phyloP scores from a whole-genome alignment of 2,329 filamentous ascomycete species.

The Alternaria sp. region DNA sequence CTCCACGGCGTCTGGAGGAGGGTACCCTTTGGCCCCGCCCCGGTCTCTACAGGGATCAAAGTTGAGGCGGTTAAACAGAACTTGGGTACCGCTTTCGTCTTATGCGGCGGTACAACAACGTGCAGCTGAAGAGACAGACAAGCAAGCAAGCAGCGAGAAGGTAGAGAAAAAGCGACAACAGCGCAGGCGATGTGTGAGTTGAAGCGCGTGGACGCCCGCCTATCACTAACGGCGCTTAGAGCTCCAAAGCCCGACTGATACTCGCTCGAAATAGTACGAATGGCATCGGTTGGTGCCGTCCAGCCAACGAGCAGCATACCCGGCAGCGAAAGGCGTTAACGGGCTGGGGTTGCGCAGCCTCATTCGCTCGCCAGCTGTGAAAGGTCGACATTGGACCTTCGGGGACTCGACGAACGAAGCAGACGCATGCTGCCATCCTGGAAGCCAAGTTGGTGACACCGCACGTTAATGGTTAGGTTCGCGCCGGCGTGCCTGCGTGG shows the following conservation, averaged over 20 bases:
- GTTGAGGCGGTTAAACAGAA: slow-evolving; percentile 39
- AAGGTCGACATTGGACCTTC: slow-evolving; percentile 34
- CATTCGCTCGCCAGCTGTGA: slow-evolving; percentile 35
- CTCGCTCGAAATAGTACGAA: slow-evolving; percentile 47
- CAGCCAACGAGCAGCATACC: slow-evolving; percentile 34
- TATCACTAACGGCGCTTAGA: slow-evolving; percentile 50
- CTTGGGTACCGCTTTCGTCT: slow-evolving; percentile 51
- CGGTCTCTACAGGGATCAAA: slow-evolving; percentile 42
- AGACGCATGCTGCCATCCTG: slow-evolving; percentile 35
- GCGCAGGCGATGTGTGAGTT: slow-evolving; percentile 38
- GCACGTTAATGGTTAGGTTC: slow-evolving; percentile 41
- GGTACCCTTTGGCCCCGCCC: slow-evolving; percentile 49
- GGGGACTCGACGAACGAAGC: slow-evolving; percentile 36
- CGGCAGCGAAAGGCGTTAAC: slow-evolving; percentile 43
- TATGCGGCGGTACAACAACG: slow-evolving; percentile 37
- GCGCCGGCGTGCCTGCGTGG: slow-evolving; percentile 47
- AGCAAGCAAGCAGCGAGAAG: slow-evolving; percentile 32
- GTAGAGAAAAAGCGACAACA: slow-evolving; percentile 38
- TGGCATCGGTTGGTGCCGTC: slow-evolving; percentile 32
- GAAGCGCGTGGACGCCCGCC: slow-evolving; percentile 41
- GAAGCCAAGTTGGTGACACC: slow-evolving; percentile 42
- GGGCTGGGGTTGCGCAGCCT: slow-evolving; percentile 34
- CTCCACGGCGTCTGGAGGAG: slow-evolving; percentile 47
- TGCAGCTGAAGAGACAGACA: slow-evolving; percentile 46
- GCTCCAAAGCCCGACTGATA: slow-evolving; percentile 37